Conservation (phyloP, 352 stramenopile species). For the Phytophthora hibernalis region DNA sequence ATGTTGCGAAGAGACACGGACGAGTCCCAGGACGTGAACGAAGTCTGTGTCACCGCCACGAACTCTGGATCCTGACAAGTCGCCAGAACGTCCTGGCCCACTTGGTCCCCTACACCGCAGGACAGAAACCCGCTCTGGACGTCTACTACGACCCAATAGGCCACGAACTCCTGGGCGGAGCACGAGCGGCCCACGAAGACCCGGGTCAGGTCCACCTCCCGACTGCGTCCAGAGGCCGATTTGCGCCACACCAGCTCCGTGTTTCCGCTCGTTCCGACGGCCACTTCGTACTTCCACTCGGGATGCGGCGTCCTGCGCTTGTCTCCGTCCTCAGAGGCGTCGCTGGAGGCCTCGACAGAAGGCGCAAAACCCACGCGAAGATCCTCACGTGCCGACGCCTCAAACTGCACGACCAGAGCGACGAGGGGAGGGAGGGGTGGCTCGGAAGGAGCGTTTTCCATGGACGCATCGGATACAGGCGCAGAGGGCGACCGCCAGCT, state of each 20-base stretch:
- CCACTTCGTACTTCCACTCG: constrained; percentile 73
- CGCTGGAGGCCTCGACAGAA: constrained; percentile 18
- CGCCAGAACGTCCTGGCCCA: constrained; percentile 68
- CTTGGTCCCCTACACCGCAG: constrained; percentile 53
- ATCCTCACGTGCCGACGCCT: constrained; percentile 69
- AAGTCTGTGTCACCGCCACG: constrained; percentile 48
- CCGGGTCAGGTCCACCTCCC: constrained; percentile 62
- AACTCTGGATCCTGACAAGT: constrained; percentile 53
- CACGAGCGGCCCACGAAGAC: constrained; percentile 81
- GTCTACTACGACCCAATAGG: constrained; percentile 78
- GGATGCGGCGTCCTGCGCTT: constrained; percentile 13
- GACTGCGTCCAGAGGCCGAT: constrained; percentile 35
- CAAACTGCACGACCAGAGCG: constrained; percentile 72
- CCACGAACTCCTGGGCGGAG: constrained; percentile 59
- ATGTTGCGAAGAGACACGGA: constrained; percentile 59
- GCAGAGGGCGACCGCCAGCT: constrained; percentile 36
- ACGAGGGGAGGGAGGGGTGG: constrained; percentile 17
- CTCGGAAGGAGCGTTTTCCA: constrained; percentile 20
- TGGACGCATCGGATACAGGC: not conserved
- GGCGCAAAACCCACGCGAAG: constrained; percentile 71
- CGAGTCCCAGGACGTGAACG: constrained; percentile 77
- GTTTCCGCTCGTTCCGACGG: constrained; percentile 73
- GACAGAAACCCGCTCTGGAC: constrained; percentile 40
- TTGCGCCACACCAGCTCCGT: constrained; percentile 80
- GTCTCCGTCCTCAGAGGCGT: constrained; percentile 18